These are phyloP conservation scores for Yamadazyma philogaea DNA, from an alignment of 805 yeast genomes.

Conservation along the genomic window DNA sequence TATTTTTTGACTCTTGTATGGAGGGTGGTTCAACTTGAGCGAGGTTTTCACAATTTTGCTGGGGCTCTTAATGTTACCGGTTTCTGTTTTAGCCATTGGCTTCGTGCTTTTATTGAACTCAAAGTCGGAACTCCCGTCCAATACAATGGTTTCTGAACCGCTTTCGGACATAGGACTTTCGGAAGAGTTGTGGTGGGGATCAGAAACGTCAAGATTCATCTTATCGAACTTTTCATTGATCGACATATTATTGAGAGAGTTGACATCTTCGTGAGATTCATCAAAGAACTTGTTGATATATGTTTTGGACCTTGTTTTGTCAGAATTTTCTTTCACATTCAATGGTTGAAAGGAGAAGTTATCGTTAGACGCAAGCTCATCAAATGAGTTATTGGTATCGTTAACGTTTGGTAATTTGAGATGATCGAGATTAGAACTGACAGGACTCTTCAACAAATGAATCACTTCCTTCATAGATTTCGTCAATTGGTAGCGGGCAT, in stretches of 20 bases:
- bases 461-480: constrained; percentile 36
- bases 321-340: not conserved
- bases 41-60: not conserved
- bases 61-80: not conserved
- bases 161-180: constrained; percentile 16
- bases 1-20: constrained; percentile 10
- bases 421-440: constrained; percentile 13
- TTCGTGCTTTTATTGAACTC: constrained; percentile 5
- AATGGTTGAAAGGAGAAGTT: constrained; percentile 10
- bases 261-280: not conserved
- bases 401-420: constrained; percentile 15
- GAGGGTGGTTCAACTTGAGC: not conserved
- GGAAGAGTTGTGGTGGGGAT: not conserved
- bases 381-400: constrained; percentile 14
- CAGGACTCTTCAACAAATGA: constrained; percentile 30
- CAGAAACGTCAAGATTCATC: not conserved
- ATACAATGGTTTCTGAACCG: constrained; percentile 28
- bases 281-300: constrained; percentile 8
- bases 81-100: not conserved
- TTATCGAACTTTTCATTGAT: constrained; percentile 11
- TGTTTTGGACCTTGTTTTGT: constrained; percentile 1
- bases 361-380: constrained; percentile 11
- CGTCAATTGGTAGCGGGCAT: constrained; percentile 31
- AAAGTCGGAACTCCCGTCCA: constrained; percentile 16
- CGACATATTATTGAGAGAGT: not conserved